Conservation (phyloP, 352 stramenopile species). For the Ophiocytium majus region DNA sequence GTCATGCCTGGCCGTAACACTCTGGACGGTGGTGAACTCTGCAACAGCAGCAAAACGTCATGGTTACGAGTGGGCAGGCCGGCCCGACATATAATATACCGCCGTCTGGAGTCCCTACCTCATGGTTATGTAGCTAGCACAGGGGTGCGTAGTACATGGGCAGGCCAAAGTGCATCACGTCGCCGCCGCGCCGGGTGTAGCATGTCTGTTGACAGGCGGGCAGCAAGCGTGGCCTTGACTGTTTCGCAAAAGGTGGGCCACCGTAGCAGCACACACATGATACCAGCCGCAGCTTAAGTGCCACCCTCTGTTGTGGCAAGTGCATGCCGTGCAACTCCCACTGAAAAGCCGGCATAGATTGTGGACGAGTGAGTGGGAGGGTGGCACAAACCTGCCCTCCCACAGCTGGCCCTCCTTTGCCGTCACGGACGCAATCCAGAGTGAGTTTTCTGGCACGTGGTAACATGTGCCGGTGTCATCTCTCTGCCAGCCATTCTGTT, state of each 20-base stretch:
- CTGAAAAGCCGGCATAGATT: slow-evolving; percentile 2
- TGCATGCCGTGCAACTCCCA: background rate
- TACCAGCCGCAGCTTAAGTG: background rate
- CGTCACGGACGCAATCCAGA: slow-evolving; percentile 46
- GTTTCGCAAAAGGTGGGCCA: background rate
- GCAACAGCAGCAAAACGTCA: too few species aligned
- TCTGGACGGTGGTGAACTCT: too few species aligned
- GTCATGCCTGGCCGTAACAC: slow-evolving; percentile 22
- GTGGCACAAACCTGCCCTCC: background rate
- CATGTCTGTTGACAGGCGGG: background rate
- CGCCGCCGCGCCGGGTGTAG: slow-evolving; percentile 28
- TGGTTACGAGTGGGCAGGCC: too few species aligned
- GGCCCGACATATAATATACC: too few species aligned
- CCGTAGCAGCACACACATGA: background rate
- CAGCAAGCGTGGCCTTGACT: background rate
- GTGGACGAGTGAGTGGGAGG: background rate
- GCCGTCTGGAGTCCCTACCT: too few species aligned
- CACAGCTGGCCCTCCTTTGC: slow-evolving; percentile 36
- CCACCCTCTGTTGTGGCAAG: background rate
- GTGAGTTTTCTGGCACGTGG: background rate
- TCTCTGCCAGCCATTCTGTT: slow-evolving; percentile 1
- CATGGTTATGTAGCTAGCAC: too few species aligned
- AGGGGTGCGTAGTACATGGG: too few species aligned
- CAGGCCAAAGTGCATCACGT: too few species aligned
- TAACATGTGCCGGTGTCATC: background rate